phyloP scores from a whole-genome alignment of 805 yeast genomes.

The Saturnispora zaruensis region DNA sequence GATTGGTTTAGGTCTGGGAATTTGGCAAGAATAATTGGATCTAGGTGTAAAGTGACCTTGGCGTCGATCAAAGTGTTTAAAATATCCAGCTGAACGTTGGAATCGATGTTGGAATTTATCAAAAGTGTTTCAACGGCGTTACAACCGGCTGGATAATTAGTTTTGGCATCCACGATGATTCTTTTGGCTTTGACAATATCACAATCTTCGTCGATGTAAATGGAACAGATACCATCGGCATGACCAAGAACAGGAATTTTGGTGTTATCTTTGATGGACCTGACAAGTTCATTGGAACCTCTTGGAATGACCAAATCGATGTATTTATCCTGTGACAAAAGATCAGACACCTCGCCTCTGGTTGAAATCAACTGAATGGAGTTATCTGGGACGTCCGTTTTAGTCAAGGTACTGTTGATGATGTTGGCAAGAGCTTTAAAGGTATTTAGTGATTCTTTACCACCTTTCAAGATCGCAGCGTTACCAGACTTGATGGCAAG shows the following conservation, averaged over 20 bases:
- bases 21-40: slow-evolving; percentile 24
- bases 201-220: slow-evolving; percentile 71
- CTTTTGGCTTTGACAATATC: slow-evolving; percentile 69
- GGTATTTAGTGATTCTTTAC: slow-evolving; percentile 83
- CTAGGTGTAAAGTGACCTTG: slow-evolving; percentile 68
- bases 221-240: slow-evolving; percentile 95
- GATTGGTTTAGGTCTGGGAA: slow-evolving; percentile 8
- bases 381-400: slow-evolving; percentile 67
- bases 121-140: slow-evolving; percentile 89
- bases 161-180: slow-evolving; percentile 78
- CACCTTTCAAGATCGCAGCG: slow-evolving; percentile 95
- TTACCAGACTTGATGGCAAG: slow-evolving; percentile 94
- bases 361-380: slow-evolving; percentile 84
- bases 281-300: slow-evolving; percentile 91
- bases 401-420: slow-evolving; percentile 47
- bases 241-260: slow-evolving; percentile 97
- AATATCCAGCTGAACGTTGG: slow-evolving; percentile 16
- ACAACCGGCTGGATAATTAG: slow-evolving; percentile 98
- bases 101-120: slow-evolving; percentile 39
- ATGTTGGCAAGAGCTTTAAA: slow-evolving; percentile 74
- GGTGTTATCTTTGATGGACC: slow-evolving; percentile 75
- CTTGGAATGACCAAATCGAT: slow-evolving; percentile 96
- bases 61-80: slow-evolving; percentile 40
- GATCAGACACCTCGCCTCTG: slow-evolving; percentile 81
- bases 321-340: slow-evolving; percentile 75